A percentile compares a stretch with the other conserved stretches of the same genome.
These are phyloP conservation scores for Colletotrichum aenigma DNA, from an alignment of 2,329 filamentous ascomycete species.

Conservation along the genomic window DNA sequence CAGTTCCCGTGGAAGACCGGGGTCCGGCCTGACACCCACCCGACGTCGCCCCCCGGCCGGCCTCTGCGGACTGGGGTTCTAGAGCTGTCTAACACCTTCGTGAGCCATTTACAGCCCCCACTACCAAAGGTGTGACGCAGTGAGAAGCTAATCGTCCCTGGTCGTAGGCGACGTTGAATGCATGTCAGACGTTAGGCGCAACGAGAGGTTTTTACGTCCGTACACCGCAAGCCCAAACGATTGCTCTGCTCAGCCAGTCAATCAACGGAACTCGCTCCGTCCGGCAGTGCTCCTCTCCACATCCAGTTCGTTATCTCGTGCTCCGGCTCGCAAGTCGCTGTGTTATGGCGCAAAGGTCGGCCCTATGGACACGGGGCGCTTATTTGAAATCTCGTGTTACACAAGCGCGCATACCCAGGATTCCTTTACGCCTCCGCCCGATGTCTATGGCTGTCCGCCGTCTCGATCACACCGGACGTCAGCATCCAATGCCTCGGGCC, in stretches of 20 bases:
- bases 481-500: neutral
- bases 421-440: neutral
- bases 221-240: neutral
- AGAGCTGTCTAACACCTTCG: neutral
- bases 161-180: neutral
- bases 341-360: neutral
- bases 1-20: neutral
- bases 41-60: neutral
- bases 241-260: neutral
- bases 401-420: neutral
- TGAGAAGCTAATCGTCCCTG: neutral
- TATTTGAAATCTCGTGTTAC: neutral
- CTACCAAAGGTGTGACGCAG: neutral
- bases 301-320: neutral
- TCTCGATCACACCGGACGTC: neutral
- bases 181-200: neutral
- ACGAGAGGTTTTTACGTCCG: neutral
- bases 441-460: neutral
- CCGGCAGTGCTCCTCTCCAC: neutral
- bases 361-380: neutral
- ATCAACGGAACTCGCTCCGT: neutral
- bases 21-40: neutral
- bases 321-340: neutral
- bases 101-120: neutral
- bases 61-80: neutral